Evolutionary conservation across 1,284 basidiomycete genomes (phyloP), one percentile per base, ranked within the genome.

Genomic region (Leccinum subrobustum): DNA sequence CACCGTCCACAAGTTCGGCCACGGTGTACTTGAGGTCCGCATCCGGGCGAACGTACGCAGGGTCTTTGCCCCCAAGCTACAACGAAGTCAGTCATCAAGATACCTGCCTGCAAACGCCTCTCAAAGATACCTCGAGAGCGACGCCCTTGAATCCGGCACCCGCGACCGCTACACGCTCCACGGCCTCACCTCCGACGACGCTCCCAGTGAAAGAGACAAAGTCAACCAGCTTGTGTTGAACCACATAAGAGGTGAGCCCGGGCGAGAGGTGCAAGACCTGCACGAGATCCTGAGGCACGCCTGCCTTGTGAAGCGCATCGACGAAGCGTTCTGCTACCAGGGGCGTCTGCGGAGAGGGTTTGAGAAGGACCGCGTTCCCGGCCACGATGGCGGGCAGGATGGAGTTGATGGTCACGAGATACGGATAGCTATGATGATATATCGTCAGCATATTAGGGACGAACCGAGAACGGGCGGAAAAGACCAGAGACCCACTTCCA

Each of bases 31-130:
- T 83, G 4, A 96, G 71, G 75, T 98, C 87, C 1, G 91, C 95
- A 70, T 98, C 95, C 1, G 83, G 76, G 31, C 94, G 82, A 6
- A 98, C 95, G 69, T 97, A 98, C 1, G 96, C 96, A 6, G 96
- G 93, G 71, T 98, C 95, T 76, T 98, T 98, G 1, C 96, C 96
- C 5, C 96, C 96, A 16, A 98, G 85, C 88, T 98, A 18, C n/a
- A 48, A 18, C 3, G 12, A 52, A 29, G 57, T 66, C 14, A 60
- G 51, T 53, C 60, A 52, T 44, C 8, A 4, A 29, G 27, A 44
- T 39, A 51, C 8, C 7, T 3, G 25, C n/a, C 20, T 20, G 20
- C 20, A 42, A 11, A 44, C 6, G n/a, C 39, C 20, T 20, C 42
- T 29, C 25, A 11, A 42, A 16, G 60, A 73, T 66, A 89, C 89